Evolutionary conservation across 495 filamentous ascomycete genomes (phyloP).

Genomic region (Extremus antarcticus): DNA sequence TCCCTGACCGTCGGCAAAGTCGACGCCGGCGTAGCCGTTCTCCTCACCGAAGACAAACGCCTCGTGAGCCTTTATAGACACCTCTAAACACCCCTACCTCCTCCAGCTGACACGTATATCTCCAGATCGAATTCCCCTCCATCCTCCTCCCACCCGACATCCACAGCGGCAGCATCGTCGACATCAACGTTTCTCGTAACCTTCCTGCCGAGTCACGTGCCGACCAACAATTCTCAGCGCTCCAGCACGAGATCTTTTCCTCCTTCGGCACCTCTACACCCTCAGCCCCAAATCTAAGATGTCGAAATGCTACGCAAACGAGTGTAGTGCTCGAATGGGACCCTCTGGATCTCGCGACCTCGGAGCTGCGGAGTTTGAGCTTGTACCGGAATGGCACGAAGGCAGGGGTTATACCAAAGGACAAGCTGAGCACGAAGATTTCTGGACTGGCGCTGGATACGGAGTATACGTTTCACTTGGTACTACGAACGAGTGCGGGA

Average conservation of each 20-base stretch:
- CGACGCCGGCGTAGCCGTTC: slow-evolving; percentile 93
- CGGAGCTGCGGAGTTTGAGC: slow-evolving; percentile 74
- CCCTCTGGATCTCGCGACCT: slow-evolving; percentile 82
- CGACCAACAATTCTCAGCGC: slow-evolving; percentile 59
- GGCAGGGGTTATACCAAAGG: slow-evolving; percentile 81
- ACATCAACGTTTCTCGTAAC: slow-evolving; percentile 93
- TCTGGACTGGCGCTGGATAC: slow-evolving; percentile 91
- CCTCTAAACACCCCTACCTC: slow-evolving; percentile 6
- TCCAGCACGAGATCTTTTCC: slow-evolving; percentile 77
- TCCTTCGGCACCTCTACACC: slow-evolving; percentile 78
- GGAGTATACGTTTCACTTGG: slow-evolving; percentile 88
- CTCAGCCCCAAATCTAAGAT: slow-evolving; percentile 68
- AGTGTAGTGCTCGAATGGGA: slow-evolving; percentile 98
- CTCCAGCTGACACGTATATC: neutral
- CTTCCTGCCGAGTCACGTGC: slow-evolving; percentile 60
- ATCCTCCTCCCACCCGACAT: slow-evolving; percentile 93
- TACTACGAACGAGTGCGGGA: slow-evolving; percentile 83
- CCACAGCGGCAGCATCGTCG: slow-evolving; percentile 88
- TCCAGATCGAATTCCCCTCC: slow-evolving; percentile 97
- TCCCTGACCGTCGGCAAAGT: slow-evolving; percentile 98
- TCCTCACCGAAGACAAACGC: slow-evolving; percentile 93
- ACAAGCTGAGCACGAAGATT: slow-evolving; percentile 90
- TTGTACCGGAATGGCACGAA: slow-evolving; percentile 94
- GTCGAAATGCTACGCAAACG: slow-evolving; percentile 93
- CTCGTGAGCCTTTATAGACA: slow-evolving; percentile 48